Evolutionary conservation across 371 early-diverging fungal genomes (phyloP).

Genomic region (Saksenaea oblongispora): DNA sequence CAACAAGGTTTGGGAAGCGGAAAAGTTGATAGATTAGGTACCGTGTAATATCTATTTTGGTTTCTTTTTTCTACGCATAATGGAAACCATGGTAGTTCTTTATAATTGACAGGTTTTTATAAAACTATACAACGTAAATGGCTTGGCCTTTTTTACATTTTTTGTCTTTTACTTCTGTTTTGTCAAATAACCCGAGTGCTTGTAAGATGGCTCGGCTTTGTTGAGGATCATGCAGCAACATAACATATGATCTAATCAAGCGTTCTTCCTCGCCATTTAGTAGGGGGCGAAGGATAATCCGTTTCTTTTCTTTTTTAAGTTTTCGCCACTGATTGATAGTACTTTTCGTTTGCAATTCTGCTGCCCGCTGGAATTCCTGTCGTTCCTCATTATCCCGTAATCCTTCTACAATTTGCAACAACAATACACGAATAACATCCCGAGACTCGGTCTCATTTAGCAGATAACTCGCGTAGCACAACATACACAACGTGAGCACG

Average conservation of each 20-base stretch:
- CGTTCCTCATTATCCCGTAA: constrained; percentile 6
- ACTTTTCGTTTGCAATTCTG: constrained; percentile 3
- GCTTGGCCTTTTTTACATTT: constrained; percentile 3
- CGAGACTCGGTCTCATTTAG: not conserved
- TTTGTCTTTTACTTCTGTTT: not conserved
- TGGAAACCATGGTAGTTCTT: not conserved
- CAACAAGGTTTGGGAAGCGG: not conserved
- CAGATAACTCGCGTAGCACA: constrained; percentile 12
- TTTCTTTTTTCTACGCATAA: not conserved
- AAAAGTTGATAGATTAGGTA: not conserved
- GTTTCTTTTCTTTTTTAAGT: constrained; percentile 5
- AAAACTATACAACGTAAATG: constrained; percentile 9
- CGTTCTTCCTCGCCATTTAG: constrained; percentile 2
- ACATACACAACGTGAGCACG: constrained; percentile 11
- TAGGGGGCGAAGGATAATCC: constrained; percentile 10
- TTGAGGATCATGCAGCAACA: constrained; percentile 1
- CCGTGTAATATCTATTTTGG: not conserved
- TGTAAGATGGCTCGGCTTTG: constrained; percentile 5
- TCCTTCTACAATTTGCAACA: constrained; percentile 22
- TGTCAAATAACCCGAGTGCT: constrained; percentile 3
- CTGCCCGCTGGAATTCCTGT: constrained; percentile 6
- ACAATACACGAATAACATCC: constrained; percentile 14
- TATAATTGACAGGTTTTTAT: not conserved
- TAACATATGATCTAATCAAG: not conserved
- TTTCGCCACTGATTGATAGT: constrained; percentile 15